Conservation (phyloP, 2,329 filamentous ascomycete species). For the Thelonectria rubi region DNA sequence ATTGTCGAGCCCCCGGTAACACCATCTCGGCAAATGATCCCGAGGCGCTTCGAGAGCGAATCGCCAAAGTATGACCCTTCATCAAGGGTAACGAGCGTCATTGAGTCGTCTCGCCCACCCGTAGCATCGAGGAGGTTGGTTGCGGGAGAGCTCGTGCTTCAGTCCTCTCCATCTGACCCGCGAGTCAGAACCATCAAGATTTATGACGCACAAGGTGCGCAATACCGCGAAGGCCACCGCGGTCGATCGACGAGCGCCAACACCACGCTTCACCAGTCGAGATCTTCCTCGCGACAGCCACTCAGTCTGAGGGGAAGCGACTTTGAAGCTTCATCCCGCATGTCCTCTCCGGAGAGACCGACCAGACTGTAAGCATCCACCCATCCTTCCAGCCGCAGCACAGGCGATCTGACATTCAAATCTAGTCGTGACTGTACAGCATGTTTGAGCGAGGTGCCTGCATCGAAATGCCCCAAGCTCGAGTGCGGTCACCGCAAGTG, state of each 20-base stretch:
- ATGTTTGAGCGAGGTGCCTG: constrained; percentile 74
- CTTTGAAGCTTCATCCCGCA: constrained; percentile 41
- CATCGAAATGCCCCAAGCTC: constrained; percentile 73
- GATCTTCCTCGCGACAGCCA: constrained; percentile 40
- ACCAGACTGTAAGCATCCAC: constrained; percentile 38
- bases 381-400: not conserved
- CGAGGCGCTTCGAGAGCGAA: constrained; percentile 44
- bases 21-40: constrained; percentile 39
- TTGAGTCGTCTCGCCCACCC: constrained; percentile 48
- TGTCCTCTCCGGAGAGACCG: constrained; percentile 41
- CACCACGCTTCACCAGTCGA: constrained; percentile 32
- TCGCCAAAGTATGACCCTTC: constrained; percentile 42
- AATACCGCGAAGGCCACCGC: constrained; percentile 36
- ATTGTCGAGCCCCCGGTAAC: constrained; percentile 34
- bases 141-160: not conserved
- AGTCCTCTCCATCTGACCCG: constrained; percentile 14
- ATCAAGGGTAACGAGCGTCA: constrained; percentile 41
- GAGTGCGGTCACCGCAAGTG: constrained; percentile 86
- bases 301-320: constrained; percentile 42
- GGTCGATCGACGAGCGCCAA: constrained; percentile 31
- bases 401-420: constrained; percentile 21
- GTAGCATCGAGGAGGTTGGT: constrained; percentile 46
- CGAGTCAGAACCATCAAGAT: constrained; percentile 34
- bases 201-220: constrained; percentile 36
- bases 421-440: constrained; percentile 74